Percentiles rank a stretch among this genome's conserved stretches.
phyloP scores from a whole-genome alignment of 441 rosid genomes.

The Sinapis alba region DNA sequence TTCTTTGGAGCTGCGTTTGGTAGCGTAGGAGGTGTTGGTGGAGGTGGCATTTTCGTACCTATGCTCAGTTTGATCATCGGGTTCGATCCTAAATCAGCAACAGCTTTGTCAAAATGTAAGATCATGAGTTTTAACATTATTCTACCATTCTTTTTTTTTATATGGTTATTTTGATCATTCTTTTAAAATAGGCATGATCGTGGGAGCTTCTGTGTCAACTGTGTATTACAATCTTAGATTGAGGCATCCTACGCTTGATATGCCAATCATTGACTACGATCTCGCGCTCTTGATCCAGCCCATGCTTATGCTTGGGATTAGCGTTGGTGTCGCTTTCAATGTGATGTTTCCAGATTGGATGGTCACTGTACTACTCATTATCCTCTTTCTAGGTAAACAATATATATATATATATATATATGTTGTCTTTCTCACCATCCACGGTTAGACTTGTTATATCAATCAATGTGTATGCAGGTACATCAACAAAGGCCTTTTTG shows the following conservation, averaged over 20 bases:
- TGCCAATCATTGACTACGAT: constrained; percentile 77
- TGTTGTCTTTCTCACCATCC: neutral
- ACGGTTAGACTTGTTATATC: neutral
- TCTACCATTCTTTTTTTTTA: neutral
- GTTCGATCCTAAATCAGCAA: constrained; percentile 63
- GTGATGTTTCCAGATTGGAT: constrained; percentile 75
- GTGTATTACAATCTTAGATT: constrained; percentile 68
- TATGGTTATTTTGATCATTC: constrained; percentile 3
- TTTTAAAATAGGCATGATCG: constrained; percentile 69
- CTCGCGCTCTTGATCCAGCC: constrained; percentile 78
- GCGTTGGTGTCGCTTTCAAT: constrained; percentile 70
- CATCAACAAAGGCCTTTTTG: constrained; percentile 67
- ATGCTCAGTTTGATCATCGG: constrained; percentile 62
- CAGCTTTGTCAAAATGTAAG: constrained; percentile 66
- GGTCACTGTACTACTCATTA: constrained; percentile 69
- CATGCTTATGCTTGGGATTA: constrained; percentile 78
- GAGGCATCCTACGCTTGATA: constrained; percentile 68
- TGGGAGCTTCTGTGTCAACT: constrained; percentile 73
- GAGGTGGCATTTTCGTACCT: constrained; percentile 68
- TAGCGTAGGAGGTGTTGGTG: constrained; percentile 76
- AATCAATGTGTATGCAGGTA: constrained; percentile 44
- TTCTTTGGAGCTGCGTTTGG: constrained; percentile 71
- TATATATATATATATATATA: neutral
- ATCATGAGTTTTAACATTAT: neutral
- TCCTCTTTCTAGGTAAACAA: constrained; percentile 60